These are phyloP conservation scores for Madurella mycetomatis DNA, from an alignment of 2,329 filamentous ascomycete genomes.

Conservation along the genomic window DNA sequence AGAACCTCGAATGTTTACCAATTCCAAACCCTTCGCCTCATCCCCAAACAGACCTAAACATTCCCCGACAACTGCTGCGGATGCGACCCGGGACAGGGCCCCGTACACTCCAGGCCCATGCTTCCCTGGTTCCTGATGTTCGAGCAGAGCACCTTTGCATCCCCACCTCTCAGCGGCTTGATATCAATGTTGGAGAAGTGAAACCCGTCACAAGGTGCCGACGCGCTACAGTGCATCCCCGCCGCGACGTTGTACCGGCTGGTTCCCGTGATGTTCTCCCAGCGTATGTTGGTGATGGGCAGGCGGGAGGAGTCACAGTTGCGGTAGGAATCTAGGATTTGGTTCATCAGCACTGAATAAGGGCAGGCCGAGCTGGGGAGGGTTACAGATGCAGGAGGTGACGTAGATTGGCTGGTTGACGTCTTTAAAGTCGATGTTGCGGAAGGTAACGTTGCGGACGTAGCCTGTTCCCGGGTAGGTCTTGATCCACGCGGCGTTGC, in stretches of 20 bases:
- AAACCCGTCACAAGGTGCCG: conserved; percentile 41
- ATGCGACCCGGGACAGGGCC: conserved; percentile 35
- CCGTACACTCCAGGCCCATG: conserved; percentile 34
- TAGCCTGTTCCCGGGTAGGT: conserved; percentile 38
- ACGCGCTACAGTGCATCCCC: conserved; percentile 41
- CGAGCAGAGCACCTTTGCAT: conserved; percentile 40
- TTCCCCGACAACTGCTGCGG: conserved; percentile 37
- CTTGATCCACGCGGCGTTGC: conserved; percentile 42
- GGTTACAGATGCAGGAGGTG: conserved; percentile 39
- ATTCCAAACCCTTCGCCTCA: not conserved
- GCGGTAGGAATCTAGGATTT: conserved; percentile 27
- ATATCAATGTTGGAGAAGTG: conserved; percentile 44
- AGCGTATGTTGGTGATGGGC: conserved; percentile 43
- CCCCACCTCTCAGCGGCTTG: conserved; percentile 37
- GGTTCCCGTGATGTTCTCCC: conserved; percentile 48
- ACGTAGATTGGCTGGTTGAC: conserved; percentile 49
- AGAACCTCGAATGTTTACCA: not conserved
- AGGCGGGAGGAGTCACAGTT: conserved; percentile 39
- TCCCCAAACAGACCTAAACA: conserved; percentile 8
- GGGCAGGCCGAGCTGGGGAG: not conserved
- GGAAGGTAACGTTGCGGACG: conserved; percentile 42
- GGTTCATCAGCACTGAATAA: not conserved
- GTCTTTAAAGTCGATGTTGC: conserved; percentile 36
- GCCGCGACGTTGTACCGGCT: conserved; percentile 45
- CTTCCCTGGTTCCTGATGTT: conserved; percentile 36